Base-by-base conservation (phyloP, 345 rosid genomes). In the Populus tremula region DNA sequence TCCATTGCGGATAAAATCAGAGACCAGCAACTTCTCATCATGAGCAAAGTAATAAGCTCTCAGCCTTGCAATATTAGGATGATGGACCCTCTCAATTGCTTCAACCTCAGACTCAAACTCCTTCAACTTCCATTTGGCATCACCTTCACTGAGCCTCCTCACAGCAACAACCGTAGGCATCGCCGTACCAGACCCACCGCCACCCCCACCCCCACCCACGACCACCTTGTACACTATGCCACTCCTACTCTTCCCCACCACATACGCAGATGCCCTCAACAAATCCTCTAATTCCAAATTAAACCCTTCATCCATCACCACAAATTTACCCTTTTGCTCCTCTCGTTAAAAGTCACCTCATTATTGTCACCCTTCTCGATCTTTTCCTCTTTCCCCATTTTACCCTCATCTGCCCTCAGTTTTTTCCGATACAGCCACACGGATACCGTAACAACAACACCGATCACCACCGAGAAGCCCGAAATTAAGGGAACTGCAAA, bases 201-300 rank as follows among this genome's bases (percentile, higher is more conserved):
- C 27, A 27, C 92, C 83, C 13, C 91, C 77, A 0, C 92, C 83
- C 17, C 91, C 77, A 0, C 73, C 92, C 3, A 86, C 84, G 2
- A 90, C 91, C 33, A 96, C 99, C 84, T 84, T 96, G 78, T 96
- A 96, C 73, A 96, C 89, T 0, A 96, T 93, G 69, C 99, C 99
- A 69, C 91, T 88, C 85, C 92, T 86, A 67, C 96, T 87, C 78
- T 96, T 96, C 41, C 98, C 99, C 33, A 91, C 91, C 53, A 96
- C 99, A 78, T 87, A 92, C 7, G 99, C 99, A 0, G 99, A 93
- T 4, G 98, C 97, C 87, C 99, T 92, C 78, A 96, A 73, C 86
- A 96, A 68, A 82, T 92, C 98, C 85, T 96, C 98, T 2, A 96
- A 81, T 54, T 93, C 98, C 73, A 96, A 70, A 83, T 82, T 82